A percentile compares a stretch with the other conserved stretches of the same genome.
These are phyloP conservation scores for Candida smagusa DNA, from an alignment of 1,139 yeast genomes.

Conservation along the genomic window DNA sequence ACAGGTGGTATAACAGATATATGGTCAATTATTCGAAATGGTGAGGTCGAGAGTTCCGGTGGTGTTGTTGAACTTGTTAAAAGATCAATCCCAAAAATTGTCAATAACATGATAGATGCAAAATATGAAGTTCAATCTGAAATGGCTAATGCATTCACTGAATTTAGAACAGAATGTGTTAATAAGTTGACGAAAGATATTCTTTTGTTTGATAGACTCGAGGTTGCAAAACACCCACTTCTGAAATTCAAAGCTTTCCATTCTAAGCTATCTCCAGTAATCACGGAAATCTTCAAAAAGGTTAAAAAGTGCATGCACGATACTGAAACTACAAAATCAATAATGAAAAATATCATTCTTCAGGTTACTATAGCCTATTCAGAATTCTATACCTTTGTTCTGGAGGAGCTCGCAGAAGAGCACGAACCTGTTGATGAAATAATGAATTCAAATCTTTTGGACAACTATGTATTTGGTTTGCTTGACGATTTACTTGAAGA, in stretches of 20 bases:
- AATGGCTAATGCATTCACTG: constrained; percentile 66
- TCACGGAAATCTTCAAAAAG: constrained; percentile 55
- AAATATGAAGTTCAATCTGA: constrained; percentile 72
- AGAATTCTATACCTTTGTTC: constrained; percentile 7
- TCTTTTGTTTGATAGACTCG: constrained; percentile 15
- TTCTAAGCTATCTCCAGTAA: constrained; percentile 44
- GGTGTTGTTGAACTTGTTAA: constrained; percentile 59
- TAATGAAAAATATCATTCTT: constrained; percentile 6
- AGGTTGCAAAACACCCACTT: constrained; percentile 2
- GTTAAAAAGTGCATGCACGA: constrained; percentile 48
- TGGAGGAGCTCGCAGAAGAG: constrained; percentile 9
- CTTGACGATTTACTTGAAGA: constrained; percentile 19
- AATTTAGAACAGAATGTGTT: constrained; percentile 46
- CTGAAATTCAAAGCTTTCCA: constrained; percentile 31
- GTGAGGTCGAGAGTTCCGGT: constrained; percentile 33
- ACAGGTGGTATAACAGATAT: constrained; percentile 65
- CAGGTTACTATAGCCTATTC: constrained; percentile 7
- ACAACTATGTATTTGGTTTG: constrained; percentile 32
- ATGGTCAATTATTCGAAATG: constrained; percentile 42
- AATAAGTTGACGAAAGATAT: constrained; percentile 34
- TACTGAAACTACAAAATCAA: constrained; percentile 24
- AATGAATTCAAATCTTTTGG: constrained; percentile 33
- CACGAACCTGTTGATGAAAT: constrained; percentile 33
- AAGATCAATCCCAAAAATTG: constrained; percentile 78
- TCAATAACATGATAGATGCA: constrained; percentile 83